Base-by-base conservation (phyloP, 305 asterid genomes). In the Fraxinus latifolia region DNA sequence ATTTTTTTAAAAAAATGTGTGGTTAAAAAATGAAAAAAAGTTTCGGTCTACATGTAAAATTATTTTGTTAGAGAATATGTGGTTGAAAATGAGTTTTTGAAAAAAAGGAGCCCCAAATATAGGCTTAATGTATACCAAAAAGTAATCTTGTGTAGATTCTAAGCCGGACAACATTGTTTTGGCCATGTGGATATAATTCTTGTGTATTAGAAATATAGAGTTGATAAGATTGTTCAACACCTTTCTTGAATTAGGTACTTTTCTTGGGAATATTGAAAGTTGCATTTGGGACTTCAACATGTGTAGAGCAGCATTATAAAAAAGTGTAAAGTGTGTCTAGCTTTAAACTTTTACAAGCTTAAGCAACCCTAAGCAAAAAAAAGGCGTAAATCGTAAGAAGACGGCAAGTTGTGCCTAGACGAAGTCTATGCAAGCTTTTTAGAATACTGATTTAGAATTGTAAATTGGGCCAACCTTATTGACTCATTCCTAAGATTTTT, bases 91-190 rank as follows among this genome's bases (percentile, higher is more conserved):
- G 42, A 36, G 42, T 36, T 36, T 36, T 36, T 7, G 2, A 36
- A 6, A 36, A 36, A 36, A 36, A 0, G 8, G 11, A 36, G 42
- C 42, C 42, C 1, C 11, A 36, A 36, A 6, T 9, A 36, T 7
- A 36, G 42, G 2, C 53, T 77, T 83, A 83, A 86, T 83, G 6
- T 50, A 73, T 77, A 32, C 27, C 83, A 15, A 42, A 36, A 19
- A 74, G 77, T 83, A 79, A 82, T 79, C 84, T 78, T 86, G 19
- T 84, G 90, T 84, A 87, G 65, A 85, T 77, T 80, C 79, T 50
- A 15, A 15, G 47, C 33, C 27, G 76, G 84, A 65, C 33, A 17
- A 70, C 77, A 42, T 74, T 68, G 37, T 37, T 73, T 62, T 84
- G 84, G 82, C 80, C 44, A n/a, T 81, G 76, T 83, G 50, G 19